Conservation (phyloP, 2,329 filamentous ascomycete genomes). For the Rutstroemia sp. region DNA sequence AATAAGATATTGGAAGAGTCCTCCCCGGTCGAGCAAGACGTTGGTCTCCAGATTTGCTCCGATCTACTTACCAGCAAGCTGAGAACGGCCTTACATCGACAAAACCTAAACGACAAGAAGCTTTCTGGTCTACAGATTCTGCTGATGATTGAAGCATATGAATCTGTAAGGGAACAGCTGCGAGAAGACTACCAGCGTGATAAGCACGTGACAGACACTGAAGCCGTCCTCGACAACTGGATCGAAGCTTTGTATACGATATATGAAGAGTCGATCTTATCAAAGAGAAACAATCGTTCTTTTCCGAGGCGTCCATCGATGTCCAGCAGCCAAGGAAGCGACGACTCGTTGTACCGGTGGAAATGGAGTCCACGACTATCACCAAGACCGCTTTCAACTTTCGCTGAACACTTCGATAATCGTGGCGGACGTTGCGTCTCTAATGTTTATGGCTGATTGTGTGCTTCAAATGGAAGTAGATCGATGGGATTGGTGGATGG, state of each 20-base stretch:
- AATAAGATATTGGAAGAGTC: slow-evolving; percentile 4
- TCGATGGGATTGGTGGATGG: too few species aligned
- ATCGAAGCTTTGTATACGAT: slow-evolving; percentile 24
- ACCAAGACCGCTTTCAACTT: neutral
- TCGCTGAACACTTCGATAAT: neutral
- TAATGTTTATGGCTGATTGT: too few species aligned
- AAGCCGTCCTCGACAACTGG: slow-evolving; percentile 24
- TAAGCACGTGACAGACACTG: slow-evolving; percentile 15
- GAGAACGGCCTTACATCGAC: slow-evolving; percentile 16
- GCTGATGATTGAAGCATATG: slow-evolving; percentile 29
- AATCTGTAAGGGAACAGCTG: slow-evolving; percentile 19
- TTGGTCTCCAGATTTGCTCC: slow-evolving; percentile 24
- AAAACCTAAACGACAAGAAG: slow-evolving; percentile 14
- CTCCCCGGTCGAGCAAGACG: slow-evolving; percentile 8
- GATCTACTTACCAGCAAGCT: slow-evolving; percentile 25
- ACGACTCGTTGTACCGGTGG: neutral
- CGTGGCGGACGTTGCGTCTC: too few species aligned
- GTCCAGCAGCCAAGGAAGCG: too few species aligned
- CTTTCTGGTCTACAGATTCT: slow-evolving; percentile 25
- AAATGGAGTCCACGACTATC: neutral
- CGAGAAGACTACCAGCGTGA: slow-evolving; percentile 9
- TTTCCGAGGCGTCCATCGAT: too few species aligned
- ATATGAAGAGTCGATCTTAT: slow-evolving; percentile 16
- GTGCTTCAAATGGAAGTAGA: too few species aligned
- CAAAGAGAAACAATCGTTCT: neutral